A percentile compares a stretch with the other conserved stretches of the same genome.
These are phyloP conservation scores for Solanum appendiculatum DNA, from an alignment of 257 asterid species.

Conservation along the genomic window DNA sequence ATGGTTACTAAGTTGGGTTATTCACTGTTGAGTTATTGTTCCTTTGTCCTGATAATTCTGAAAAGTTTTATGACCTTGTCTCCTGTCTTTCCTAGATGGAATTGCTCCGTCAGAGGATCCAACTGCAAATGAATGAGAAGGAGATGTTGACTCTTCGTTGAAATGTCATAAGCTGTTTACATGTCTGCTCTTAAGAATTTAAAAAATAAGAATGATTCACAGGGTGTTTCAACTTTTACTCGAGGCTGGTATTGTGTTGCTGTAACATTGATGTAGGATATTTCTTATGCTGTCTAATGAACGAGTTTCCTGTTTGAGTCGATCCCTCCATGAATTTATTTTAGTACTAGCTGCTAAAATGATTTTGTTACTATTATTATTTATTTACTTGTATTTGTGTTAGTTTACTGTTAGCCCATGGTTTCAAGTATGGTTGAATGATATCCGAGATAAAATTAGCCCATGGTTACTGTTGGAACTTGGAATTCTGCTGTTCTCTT, in stretches of 20 bases:
- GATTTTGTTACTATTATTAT: background rate
- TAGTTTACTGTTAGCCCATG: background rate
- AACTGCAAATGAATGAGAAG: slow-evolving; percentile 35
- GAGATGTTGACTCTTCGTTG: background rate
- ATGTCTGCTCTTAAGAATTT: background rate
- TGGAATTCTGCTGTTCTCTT: background rate
- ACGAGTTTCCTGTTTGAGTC: background rate
- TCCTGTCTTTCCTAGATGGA: slow-evolving; percentile 37
- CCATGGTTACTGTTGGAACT: background rate
- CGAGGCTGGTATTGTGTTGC: slow-evolving; percentile 4
- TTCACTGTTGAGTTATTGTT: background rate
- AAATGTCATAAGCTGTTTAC: background rate
- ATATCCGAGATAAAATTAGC: background rate
- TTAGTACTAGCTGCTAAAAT: background rate
- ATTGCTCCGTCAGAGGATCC: slow-evolving; percentile 42
- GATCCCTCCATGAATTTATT: background rate
- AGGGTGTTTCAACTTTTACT: background rate
- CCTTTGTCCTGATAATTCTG: background rate
- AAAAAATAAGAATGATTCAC: background rate
- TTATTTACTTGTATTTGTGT: background rate
- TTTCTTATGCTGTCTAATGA: slow-evolving; percentile 14
- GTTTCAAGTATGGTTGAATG: background rate
- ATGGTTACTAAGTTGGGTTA: background rate
- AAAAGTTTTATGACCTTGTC: background rate
- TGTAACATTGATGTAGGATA: slow-evolving; percentile 14